Evolutionary conservation across 495 filamentous ascomycete genomes (phyloP).

Genomic region (Cercophora scortea): DNA sequence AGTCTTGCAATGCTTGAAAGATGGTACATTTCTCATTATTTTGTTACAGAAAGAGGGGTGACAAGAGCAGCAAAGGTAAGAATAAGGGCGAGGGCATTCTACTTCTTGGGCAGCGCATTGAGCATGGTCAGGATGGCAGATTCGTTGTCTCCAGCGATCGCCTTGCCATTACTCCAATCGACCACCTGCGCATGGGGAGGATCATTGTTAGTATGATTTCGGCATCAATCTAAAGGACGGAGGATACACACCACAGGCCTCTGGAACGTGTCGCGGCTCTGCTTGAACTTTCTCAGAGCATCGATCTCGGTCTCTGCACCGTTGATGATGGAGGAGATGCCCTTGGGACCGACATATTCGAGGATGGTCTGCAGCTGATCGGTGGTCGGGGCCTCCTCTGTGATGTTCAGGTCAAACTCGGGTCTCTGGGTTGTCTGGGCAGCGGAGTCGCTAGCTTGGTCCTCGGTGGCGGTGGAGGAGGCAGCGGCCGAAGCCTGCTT

Average conservation of each 20-base stretch:
- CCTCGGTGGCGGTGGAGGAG: conserved; percentile 48
- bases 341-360: conserved; percentile 61
- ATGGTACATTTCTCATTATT: background rate
- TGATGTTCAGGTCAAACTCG: conserved; percentile 81
- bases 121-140: conserved; percentile 81
- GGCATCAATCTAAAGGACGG: background rate
- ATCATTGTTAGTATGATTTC: conserved; percentile 5
- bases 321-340: conserved; percentile 53
- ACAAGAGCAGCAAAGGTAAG: background rate
- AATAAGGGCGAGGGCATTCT: background rate
- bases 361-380: conserved; percentile 85
- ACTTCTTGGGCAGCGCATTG: conserved; percentile 43
- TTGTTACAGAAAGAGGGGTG: conserved; percentile 3
- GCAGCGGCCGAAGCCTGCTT: conserved; percentile 65
- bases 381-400: conserved; percentile 67
- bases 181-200: conserved; percentile 52
- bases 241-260: conserved; percentile 56
- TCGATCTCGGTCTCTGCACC: conserved; percentile 65
- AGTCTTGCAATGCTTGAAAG: background rate
- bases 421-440: conserved; percentile 41
- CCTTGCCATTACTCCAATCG: conserved; percentile 89
- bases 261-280: conserved; percentile 51
- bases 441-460: conserved; percentile 56
- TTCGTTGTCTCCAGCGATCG: conserved; percentile 65
- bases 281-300: conserved; percentile 66